phyloP scores from a whole-genome alignment of 225 moss, liverwort and hornwort genomes.

The Polytrichum commune region DNA sequence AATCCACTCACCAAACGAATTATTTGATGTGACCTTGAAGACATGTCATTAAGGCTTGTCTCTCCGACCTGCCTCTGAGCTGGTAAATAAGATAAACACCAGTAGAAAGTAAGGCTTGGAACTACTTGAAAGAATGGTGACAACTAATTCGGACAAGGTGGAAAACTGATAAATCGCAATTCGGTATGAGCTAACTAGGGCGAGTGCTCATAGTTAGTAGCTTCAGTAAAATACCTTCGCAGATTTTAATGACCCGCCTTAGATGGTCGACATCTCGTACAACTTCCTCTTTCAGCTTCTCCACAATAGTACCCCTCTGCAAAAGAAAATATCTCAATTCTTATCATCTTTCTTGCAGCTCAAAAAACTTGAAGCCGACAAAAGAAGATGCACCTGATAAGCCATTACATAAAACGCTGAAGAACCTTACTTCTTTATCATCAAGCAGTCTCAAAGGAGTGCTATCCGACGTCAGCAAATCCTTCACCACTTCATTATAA shows the following conservation, averaged over 20 bases:
- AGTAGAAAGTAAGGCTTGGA: neutral
- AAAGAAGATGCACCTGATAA: neutral
- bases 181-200: too few relatives aligned
- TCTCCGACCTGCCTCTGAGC: constrained; percentile 71
- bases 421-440: constrained; percentile 43
- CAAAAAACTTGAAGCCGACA: neutral
- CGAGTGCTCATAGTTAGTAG: too few relatives aligned
- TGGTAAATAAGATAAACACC: constrained; percentile 8
- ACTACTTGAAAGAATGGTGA: neutral
- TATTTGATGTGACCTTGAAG: constrained; percentile 66
- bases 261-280: constrained; percentile 50
- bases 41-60: constrained; percentile 55
- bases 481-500: constrained; percentile 67
- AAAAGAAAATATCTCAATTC: neutral
- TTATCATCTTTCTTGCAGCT: neutral
- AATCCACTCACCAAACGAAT: constrained; percentile 40
- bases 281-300: constrained; percentile 54
- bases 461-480: constrained; percentile 58
- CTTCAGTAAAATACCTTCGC: constrained; percentile 38
- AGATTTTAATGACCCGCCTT: constrained; percentile 47
- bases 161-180: too few relatives aligned
- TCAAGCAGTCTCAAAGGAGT: constrained; percentile 53
- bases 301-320: constrained; percentile 67
- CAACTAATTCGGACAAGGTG: neutral
- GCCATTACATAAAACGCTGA: neutral